A percentile compares a stretch with the other conserved stretches of the same genome.
Evolutionary conservation across 1,284 basidiomycete genomes (phyloP).

Genomic region (Trichosporon inkin): DNA sequence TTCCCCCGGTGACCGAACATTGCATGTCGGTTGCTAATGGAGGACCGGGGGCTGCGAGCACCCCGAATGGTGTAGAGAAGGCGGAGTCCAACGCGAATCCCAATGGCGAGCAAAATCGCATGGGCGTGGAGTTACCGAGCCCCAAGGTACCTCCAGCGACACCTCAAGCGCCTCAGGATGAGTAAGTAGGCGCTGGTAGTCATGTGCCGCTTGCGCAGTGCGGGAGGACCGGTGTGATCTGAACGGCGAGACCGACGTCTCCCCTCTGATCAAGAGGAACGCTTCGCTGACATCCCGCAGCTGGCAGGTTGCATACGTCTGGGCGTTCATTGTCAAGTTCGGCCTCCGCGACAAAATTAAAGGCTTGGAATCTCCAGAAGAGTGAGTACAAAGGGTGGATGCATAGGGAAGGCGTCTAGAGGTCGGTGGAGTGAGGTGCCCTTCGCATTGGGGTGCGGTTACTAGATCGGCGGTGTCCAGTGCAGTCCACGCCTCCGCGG

Average conservation of each 20-base stretch:
- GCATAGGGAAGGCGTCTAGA: background rate
- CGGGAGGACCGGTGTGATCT: background rate
- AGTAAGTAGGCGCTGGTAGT: slow-evolving; percentile 30
- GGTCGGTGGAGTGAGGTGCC: background rate
- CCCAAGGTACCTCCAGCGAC: slow-evolving; percentile 9
- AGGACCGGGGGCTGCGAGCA: background rate
- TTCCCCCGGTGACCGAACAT: background rate
- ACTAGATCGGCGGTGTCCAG: slow-evolving; percentile 1
- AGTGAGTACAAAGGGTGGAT: slow-evolving; percentile 31
- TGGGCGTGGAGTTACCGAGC: background rate
- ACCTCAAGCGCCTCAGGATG: slow-evolving; percentile 30
- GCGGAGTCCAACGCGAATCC: background rate
- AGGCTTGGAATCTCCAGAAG: slow-evolving; percentile 37
- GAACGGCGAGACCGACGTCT: background rate
- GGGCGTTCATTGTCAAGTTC: slow-evolving; percentile 48
- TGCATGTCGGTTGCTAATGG: slow-evolving; percentile 8
- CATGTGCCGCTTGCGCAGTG: background rate
- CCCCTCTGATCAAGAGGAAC: background rate
- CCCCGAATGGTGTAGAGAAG: slow-evolving; percentile 3
- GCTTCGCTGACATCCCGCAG: slow-evolving; percentile 20
- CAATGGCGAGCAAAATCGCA: background rate
- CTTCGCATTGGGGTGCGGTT: background rate
- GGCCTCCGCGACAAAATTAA: slow-evolving; percentile 31
- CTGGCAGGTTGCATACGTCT: slow-evolving; percentile 48
- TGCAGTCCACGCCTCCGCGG: background rate